Percentiles rank a stretch among this genome's conserved stretches.
These are phyloP conservation scores for Erysiphe pulchra DNA, from an alignment of 2,329 filamentous ascomycete genomes.

Conservation along the genomic window DNA sequence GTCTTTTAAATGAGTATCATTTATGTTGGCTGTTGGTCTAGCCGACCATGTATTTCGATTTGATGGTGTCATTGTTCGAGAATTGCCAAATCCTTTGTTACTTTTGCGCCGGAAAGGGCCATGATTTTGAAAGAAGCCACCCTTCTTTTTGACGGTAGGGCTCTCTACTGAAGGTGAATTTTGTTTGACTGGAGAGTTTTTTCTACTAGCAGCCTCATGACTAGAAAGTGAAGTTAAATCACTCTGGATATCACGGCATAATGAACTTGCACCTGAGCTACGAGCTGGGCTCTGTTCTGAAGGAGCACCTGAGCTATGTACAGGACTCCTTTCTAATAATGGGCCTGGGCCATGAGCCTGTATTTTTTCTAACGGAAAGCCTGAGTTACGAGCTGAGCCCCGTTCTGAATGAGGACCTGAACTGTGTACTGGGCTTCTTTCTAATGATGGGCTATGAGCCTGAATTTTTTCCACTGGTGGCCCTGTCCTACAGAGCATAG, in stretches of 20 bases:
- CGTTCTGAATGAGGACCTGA: slow-evolving; percentile 26
- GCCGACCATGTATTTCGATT: slow-evolving; percentile 34
- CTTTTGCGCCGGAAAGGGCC: slow-evolving; percentile 87
- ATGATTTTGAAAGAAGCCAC: slow-evolving; percentile 80
- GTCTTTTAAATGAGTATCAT: slow-evolving; percentile 13
- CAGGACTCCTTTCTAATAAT: too few species aligned
- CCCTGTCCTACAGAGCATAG: slow-evolving; percentile 72
- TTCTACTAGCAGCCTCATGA: slow-evolving; percentile 50
- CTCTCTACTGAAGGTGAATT: slow-evolving; percentile 28
- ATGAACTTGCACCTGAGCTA: slow-evolving; percentile 39
- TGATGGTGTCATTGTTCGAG: slow-evolving; percentile 13
- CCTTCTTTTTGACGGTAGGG: slow-evolving; percentile 39
- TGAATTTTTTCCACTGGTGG: slow-evolving; percentile 13
- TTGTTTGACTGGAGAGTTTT: slow-evolving; percentile 49
- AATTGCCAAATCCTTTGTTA: slow-evolving; percentile 44
- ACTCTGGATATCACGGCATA: slow-evolving; percentile 70
- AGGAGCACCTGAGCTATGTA: slow-evolving; percentile 10
- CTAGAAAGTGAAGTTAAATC: slow-evolving; percentile 79
- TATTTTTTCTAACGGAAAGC: background rate
- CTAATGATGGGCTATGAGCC: too few species aligned
- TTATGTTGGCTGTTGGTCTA: slow-evolving; percentile 6
- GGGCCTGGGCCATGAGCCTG: too few species aligned
- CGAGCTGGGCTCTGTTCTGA: slow-evolving; percentile 42
- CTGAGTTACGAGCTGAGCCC: slow-evolving; percentile 36
- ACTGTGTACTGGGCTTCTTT: too few species aligned